Base-by-base conservation (phyloP, 192 early-diverging fungal genomes). In the Rhizophagus prolifer region DNA sequence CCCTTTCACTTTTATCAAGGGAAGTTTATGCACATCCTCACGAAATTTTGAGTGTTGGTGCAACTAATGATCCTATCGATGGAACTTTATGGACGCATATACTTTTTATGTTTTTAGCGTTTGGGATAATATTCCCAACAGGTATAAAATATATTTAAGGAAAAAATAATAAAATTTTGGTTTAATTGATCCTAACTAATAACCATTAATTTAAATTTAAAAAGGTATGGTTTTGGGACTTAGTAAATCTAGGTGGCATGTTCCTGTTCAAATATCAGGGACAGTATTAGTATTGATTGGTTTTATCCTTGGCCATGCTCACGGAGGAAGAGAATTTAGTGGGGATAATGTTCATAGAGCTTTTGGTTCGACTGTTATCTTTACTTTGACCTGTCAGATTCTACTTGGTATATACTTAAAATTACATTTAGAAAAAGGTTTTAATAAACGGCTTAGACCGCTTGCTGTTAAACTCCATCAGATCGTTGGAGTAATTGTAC, bases 271-370 rank as follows among this genome's bases (percentile, higher is more conserved):
- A 74, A 78, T 86, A 10, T 34, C 82, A 0, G 90, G 85, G 59
- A 77, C 82, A 9, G 58, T 79, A 1, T 61, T 91, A 23, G 83
- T 87, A 26, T 68, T 82, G 0, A 47, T 86, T 16, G 90, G 90
- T 8, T 89, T 85, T 72, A 77, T 91, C 46, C 83, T 92, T 19
- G 90, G 85, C 0, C 90, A 92, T 79, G 81, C 84, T 21, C 90
- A 92, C 73, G 65, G 81, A 54, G 90, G 90, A 28, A 85, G 90
- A 19, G 84, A 84, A 14, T 92, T 88, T 83, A 82, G 82, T 70
- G 87, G 82, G 5, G 80, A 91, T n/a, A 87, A 86, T 68, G 86
- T 89, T 12, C 90, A 92, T 81, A 82, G 87, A 78, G 82, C 85
- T 72, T 90, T 92, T 81, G 88, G 86, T 71, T 81, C 86, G 78